These are phyloP conservation scores for Inga leiocalycina DNA, from an alignment of 306 rosid species.

Conservation along the genomic window DNA sequence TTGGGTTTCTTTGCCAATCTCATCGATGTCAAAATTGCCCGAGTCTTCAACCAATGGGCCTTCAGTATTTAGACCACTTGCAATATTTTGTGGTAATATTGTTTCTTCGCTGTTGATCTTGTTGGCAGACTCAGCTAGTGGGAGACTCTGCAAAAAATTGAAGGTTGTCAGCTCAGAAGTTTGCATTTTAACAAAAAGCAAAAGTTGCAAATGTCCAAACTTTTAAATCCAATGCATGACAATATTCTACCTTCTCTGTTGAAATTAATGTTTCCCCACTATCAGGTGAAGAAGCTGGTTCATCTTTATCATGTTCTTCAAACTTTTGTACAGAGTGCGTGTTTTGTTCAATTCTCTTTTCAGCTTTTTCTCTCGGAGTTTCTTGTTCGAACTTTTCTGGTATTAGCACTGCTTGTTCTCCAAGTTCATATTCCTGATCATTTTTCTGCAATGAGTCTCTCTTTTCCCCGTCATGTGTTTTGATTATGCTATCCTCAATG, in stretches of 20 bases:
- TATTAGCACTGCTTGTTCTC: neutral
- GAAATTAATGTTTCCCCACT: conserved; percentile 7
- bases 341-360: neutral
- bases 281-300: conserved; percentile 16
- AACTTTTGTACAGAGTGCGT: conserved; percentile 2
- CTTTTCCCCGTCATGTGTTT: conserved; percentile 8
- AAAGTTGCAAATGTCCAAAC: neutral
- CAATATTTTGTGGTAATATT: conserved; percentile 2
- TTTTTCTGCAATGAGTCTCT: conserved; percentile 26
- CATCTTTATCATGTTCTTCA: conserved; percentile 14
- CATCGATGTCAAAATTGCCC: conserved; percentile 8
- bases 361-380: conserved; percentile 14
- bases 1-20: conserved; percentile 19
- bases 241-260: conserved; percentile 32
- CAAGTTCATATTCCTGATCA: conserved; percentile 34
- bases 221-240: neutral
- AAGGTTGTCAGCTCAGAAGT: neutral
- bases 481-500: conserved; percentile 19
- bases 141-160: conserved; percentile 36
- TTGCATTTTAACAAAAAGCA: conserved; percentile 11
- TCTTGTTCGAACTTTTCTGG: conserved; percentile 22
- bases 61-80: conserved; percentile 6
- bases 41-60: conserved; percentile 35
- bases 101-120: conserved; percentile 30
- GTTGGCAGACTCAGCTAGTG: conserved; percentile 17